Evolutionary conservation across 805 yeast genomes (phyloP).

Genomic region (Maudiozyma pseudohumilis): DNA sequence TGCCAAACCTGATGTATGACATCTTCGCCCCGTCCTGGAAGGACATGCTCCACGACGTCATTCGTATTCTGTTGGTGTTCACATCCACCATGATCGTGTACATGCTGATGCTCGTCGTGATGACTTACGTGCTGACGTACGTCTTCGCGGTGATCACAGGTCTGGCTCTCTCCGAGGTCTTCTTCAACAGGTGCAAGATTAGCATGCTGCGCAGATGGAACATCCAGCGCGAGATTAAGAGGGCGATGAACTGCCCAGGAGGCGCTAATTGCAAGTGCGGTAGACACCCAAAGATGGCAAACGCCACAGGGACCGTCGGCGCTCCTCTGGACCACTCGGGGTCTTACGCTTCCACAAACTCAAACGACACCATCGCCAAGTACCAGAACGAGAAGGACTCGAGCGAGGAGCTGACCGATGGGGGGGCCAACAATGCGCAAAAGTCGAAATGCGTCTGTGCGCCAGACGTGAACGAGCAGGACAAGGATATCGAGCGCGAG

Average conservation of each 20-base stretch:
- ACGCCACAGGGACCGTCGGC: not conserved
- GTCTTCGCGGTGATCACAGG: slow-evolving; percentile 70
- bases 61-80: slow-evolving; percentile 48
- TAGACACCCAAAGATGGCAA: slow-evolving; percentile 13
- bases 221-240: slow-evolving; percentile 21
- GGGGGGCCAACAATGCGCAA: not conserved
- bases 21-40: slow-evolving; percentile 23
- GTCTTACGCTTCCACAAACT: not conserved
- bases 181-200: slow-evolving; percentile 45
- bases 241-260: slow-evolving; percentile 23
- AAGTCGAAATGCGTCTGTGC: slow-evolving; percentile 9
- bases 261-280: slow-evolving; percentile 24
- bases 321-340: not conserved
- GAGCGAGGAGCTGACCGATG: not conserved
- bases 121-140: slow-evolving; percentile 57
- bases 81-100: slow-evolving; percentile 58
- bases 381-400: slow-evolving; percentile 1
- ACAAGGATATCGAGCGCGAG: slow-evolving; percentile 17
- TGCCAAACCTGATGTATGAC: slow-evolving; percentile 23
- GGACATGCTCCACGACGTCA: slow-evolving; percentile 34
- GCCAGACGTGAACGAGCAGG: slow-evolving; percentile 11
- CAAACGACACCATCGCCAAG: not conserved
- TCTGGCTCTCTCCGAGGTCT: slow-evolving; percentile 57
- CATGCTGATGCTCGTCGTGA: slow-evolving; percentile 68
- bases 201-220: slow-evolving; percentile 27